A percentile compares a stretch with the other conserved stretches of the same genome.
Conservation (phyloP, 495 filamentous ascomycete genomes). For the Penicillium argentinense region DNA sequence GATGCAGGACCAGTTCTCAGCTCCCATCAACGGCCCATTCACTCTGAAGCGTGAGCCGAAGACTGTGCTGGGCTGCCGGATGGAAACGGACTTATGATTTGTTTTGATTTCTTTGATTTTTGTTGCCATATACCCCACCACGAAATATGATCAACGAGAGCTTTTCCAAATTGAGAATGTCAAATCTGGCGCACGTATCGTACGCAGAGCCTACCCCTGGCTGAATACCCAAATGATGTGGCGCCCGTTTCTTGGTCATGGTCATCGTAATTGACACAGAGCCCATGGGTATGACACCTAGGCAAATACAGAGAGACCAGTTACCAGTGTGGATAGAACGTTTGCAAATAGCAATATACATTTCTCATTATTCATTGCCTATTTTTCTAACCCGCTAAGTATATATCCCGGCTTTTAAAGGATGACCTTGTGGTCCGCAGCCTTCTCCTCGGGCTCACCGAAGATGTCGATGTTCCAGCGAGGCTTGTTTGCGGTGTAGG, state of each 20-base stretch:
- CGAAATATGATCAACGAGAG: too few relatives aligned
- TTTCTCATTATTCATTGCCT: conserved; percentile 18
- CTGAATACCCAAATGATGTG: too few relatives aligned
- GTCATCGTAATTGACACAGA: too few relatives aligned
- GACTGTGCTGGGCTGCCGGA: not conserved
- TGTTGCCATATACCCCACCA: conserved; percentile 4
- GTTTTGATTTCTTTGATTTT: not conserved
- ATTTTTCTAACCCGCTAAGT: not conserved
- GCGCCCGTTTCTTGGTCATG: too few relatives aligned
- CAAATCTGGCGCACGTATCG: not conserved
- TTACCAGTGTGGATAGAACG: too few relatives aligned
- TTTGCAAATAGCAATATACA: conserved; percentile 11
- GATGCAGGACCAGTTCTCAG: conserved; percentile 21
- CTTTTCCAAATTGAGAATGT: not conserved
- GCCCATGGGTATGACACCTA: too few relatives aligned
- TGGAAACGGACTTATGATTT: too few relatives aligned
- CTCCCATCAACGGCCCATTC: conserved; percentile 21
- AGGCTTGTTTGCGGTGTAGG: conserved; percentile 44
- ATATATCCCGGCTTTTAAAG: conserved; percentile 20
- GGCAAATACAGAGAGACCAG: too few relatives aligned
- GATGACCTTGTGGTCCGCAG: conserved; percentile 45
- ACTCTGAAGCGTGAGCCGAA: conserved; percentile 6
- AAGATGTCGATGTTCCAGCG: conserved; percentile 51
- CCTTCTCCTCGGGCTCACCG: conserved; percentile 41
- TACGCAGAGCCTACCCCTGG: too few relatives aligned